Percentiles rank a stretch among this genome's conserved stretches.
Conservation (phyloP, 306 rosid species). For the Luffa acutangula region DNA sequence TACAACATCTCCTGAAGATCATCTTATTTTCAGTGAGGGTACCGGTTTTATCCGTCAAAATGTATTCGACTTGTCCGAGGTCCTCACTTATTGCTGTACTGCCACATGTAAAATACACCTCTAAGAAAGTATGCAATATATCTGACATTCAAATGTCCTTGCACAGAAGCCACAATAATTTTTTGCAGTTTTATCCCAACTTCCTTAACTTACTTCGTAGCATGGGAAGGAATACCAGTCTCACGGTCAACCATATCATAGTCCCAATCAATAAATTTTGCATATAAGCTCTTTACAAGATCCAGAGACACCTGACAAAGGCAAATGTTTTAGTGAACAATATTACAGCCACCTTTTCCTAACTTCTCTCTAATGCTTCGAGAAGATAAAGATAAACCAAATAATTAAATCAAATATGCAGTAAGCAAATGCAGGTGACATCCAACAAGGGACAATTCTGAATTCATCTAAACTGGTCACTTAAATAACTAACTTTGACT, state of each 20-base stretch:
- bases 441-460: neutral
- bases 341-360: neutral
- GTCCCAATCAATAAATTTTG: conserved; percentile 99
- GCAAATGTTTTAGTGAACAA: conserved; percentile 4
- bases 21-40: conserved; percentile 90
- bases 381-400: conserved; percentile 3
- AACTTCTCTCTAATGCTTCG: neutral
- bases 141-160: neutral
- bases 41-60: conserved; percentile 97
- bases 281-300: conserved; percentile 90
- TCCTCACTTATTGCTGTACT: conserved; percentile 99
- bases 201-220: conserved; percentile 68
- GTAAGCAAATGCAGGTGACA: neutral
- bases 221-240: conserved; percentile 79
- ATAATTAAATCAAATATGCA: neutral
- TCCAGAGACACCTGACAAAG: conserved; percentile 86
- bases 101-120: conserved; percentile 57
- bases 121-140: conserved; percentile 16
- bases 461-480: neutral
- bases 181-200: conserved; percentile 1
- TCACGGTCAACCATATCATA: conserved; percentile 70
- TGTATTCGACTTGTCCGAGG: conserved; percentile 99
- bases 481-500: neutral
- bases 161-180: neutral
- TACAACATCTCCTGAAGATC: conserved; percentile 96